These are phyloP conservation scores for Gracilaria vermiculophylla DNA, from an alignment of 23 red algal genomes.

Conservation along the genomic window DNA sequence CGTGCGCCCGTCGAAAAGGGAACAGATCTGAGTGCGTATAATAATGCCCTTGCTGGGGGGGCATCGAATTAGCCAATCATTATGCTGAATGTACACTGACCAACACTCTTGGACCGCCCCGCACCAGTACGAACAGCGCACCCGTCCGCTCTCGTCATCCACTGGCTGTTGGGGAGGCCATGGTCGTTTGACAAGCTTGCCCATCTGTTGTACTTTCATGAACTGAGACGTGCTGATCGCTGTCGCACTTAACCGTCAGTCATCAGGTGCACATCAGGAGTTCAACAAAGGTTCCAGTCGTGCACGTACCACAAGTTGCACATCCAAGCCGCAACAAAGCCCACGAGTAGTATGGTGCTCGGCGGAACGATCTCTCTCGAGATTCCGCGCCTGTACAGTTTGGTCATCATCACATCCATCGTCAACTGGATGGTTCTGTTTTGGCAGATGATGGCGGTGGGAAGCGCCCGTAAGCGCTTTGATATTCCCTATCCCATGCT, in stretches of 20 bases:
- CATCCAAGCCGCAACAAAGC: not conserved
- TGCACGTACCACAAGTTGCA: not conserved
- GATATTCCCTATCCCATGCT: constrained; percentile 71
- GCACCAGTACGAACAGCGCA: no score
- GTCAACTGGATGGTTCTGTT: constrained; percentile 73
- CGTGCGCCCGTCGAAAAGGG: no score
- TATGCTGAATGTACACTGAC: no score
- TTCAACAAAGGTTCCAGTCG: not conserved
- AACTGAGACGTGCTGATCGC: no score
- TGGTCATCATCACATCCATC: constrained; percentile 63
- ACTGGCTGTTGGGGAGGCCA: no score
- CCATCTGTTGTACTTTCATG: no score
- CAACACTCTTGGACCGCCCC: no score
- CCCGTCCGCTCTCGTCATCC: no score
- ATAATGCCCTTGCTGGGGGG: no score
- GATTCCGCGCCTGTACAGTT: constrained; percentile 41
- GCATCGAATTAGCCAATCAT: no score
- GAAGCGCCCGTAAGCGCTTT: constrained; percentile 59
- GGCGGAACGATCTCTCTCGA: constrained; percentile 1
- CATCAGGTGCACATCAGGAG: not conserved
- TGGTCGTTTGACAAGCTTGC: no score
- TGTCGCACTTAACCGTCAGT: not conserved
- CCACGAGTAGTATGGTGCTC: not conserved
- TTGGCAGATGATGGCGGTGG: constrained; percentile 76
- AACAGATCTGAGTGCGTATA: no score